Base-by-base conservation (phyloP, 139 green algal species). In the Chlamydomonas sp. region DNA sequence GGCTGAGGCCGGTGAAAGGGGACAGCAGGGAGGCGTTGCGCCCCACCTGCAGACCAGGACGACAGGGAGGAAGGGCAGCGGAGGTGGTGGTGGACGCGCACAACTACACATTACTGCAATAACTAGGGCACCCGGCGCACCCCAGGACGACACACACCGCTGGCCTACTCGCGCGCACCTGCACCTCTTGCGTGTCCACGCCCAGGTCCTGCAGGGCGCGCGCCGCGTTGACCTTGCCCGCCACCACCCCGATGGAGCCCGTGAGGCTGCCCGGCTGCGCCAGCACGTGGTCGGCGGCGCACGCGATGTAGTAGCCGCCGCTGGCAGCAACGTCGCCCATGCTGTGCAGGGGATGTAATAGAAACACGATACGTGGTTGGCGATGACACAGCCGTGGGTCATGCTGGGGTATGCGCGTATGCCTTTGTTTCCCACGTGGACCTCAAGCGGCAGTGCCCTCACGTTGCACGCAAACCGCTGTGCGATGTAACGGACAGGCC, bases 221-320 rank as follows among this genome's bases (percentile, higher is more conserved):
- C 5, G 61, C 57, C 20, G 78, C 58, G 59, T 86, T 86, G 68
- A 86, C 78, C 87, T 90, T 90, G 20, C 87, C 87, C 12, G 85
- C 90, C 31, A 97, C 84, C 4, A 99, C 96, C n/a, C 97, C 97
- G 64, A 99, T 99, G 85, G 79, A 94, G 80, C 97, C 97, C 5
- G 97, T 99, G 77, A 99, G 91, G 8, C 95, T 99, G 57, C 98
- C 93, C 5, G 90, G 79, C 90, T 99, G 94, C 2, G 97, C 97
- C 8, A 99, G 88, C 57, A 99, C 95, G 58, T 83, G 78, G 83
- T 83, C 90, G 18, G 84, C 90, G 6, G 86, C 88, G 17, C 85
- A 97, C 17, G 94, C 91, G 88, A 99, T 97, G 94, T 99, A 99
- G 92, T 98, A 99, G 7, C 97, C 97, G 0, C 96, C 97, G 59